Base-by-base conservation (phyloP, 768 basidiomycete species). In the Lactifluus hygrophoroides region DNA sequence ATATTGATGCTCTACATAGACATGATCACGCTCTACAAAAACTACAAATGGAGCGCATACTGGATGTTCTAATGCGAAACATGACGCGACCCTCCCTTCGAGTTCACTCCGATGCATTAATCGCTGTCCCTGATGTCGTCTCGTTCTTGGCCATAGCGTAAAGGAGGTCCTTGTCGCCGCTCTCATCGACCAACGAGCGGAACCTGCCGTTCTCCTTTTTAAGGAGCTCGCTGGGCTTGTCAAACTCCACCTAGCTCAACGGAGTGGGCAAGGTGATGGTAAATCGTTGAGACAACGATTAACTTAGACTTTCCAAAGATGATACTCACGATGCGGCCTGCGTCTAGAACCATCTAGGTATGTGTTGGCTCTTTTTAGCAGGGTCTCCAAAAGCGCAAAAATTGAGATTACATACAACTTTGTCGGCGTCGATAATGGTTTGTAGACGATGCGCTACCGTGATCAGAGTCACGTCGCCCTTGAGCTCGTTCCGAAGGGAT, bases 341-440 rank as follows among this genome's bases (percentile, higher is more conserved):
- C 69, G 51, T 77, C 76, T 10, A 77, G 72, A 11, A 77, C 73
- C 72, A 76, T 75, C 77, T 76, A 10, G 23, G 3, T 13, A 45
- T 32, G 32, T n/a, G 17, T 10, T 35, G 16, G 6, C 23, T 25
- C 11, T 17, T 13, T 17, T 10, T 19, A n/a, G n/a, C n/a, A n/a
- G n/a, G n/a, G n/a, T n/a, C n/a, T n/a, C 40, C n/a, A 40, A 17
- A 40, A 17, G n/a, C 19, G n/a, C 8, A 19, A 11, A 11, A 21
- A 11, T 13, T 14, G 51, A 17, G 42, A 6, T 17, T 8, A 64
- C 67, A 54, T 57, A 83, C 74, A 44, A 84, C 79, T 63, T 80
- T 79, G 66, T 85, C 82, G 3, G 81, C 79, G 51, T 83, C 82
- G 73, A 82, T 81, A 58, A 84, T 79, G 7, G 78, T 84, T 56